Evolutionary conservation across 208 protist genomes (phyloP).

Genomic region (Trypanosoma caninum): DNA sequence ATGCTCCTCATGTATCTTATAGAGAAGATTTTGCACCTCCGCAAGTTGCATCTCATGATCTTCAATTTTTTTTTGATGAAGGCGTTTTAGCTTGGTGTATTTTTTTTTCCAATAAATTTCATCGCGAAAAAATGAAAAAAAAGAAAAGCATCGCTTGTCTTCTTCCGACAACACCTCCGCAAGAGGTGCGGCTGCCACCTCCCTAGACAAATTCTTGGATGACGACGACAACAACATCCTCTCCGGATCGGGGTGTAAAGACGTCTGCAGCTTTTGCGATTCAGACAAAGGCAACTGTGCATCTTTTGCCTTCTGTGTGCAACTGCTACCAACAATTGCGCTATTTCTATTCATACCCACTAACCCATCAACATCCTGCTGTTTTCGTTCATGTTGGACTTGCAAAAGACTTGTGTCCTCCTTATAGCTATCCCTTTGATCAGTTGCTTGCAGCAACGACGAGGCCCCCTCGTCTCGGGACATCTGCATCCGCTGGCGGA

Average conservation of each 20-base stretch:
- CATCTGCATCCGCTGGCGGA: conserved; percentile 31
- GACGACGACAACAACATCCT: background rate
- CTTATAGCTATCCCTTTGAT: background rate
- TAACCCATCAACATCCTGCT: background rate
- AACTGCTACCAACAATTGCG: background rate
- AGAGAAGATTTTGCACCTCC: conserved; percentile 48
- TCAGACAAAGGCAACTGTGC: background rate
- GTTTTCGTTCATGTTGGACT: conserved; percentile 12
- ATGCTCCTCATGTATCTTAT: conserved; percentile 46
- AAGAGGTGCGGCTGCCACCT: background rate
- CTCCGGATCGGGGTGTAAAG: background rate
- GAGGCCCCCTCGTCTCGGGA: conserved; percentile 18
- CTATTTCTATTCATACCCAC: background rate
- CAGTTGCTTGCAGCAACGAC: too few relatives aligned
- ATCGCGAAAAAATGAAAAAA: background rate
- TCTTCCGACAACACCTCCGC: background rate
- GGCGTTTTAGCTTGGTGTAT: conserved; percentile 35
- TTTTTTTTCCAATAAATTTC: conserved; percentile 30
- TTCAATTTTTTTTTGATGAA: conserved; percentile 23
- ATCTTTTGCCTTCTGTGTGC: conserved; percentile 1
- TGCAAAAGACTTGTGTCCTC: background rate
- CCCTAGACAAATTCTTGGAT: background rate
- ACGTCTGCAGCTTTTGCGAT: background rate
- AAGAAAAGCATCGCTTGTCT: background rate
- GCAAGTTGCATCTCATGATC: conserved; percentile 33